These are phyloP conservation scores for Populus hybrid DNA, from an alignment of 441 rosid genomes.

Conservation along the genomic window DNA sequence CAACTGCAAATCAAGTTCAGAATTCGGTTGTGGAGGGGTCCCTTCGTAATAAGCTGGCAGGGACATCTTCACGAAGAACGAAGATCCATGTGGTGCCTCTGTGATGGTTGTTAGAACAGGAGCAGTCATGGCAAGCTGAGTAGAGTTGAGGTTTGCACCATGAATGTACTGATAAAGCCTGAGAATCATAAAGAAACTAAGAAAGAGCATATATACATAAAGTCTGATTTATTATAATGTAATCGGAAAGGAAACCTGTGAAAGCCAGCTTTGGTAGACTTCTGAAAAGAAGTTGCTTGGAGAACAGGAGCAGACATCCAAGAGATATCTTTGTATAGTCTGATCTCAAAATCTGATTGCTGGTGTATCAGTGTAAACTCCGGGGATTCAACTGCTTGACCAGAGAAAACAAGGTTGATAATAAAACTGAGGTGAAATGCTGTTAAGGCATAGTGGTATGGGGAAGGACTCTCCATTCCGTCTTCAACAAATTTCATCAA, in stretches of 20 bases:
- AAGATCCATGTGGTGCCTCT: conserved; percentile 17
- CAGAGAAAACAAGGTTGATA: conserved; percentile 10
- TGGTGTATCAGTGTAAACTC: conserved; percentile 25
- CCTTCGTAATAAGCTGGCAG: conserved; percentile 16
- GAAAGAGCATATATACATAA: not conserved
- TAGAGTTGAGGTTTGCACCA: conserved; percentile 37
- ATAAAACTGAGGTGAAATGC: not conserved
- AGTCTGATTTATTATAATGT: not conserved
- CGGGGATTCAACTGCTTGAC: conserved; percentile 37
- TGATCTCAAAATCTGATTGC: conserved; percentile 43
- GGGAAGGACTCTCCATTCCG: conserved; percentile 4
- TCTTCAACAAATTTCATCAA: not conserved
- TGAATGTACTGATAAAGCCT: conserved; percentile 48
- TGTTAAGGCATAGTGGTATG: not conserved
- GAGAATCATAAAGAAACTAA: not conserved
- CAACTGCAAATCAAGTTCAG: conserved; percentile 41
- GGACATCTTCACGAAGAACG: conserved; percentile 22
- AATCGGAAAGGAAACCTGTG: conserved; percentile 32
- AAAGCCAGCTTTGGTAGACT: conserved; percentile 45
- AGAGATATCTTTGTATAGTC: conserved; percentile 31
- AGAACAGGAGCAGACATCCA: conserved; percentile 40
- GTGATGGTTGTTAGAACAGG: conserved; percentile 39
- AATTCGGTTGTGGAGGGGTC: conserved; percentile 34
- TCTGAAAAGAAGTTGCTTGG: conserved; percentile 38
- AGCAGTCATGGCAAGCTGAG: conserved; percentile 33